Conservation (phyloP, 116 monocot genomes). For the Zostera marina region DNA sequence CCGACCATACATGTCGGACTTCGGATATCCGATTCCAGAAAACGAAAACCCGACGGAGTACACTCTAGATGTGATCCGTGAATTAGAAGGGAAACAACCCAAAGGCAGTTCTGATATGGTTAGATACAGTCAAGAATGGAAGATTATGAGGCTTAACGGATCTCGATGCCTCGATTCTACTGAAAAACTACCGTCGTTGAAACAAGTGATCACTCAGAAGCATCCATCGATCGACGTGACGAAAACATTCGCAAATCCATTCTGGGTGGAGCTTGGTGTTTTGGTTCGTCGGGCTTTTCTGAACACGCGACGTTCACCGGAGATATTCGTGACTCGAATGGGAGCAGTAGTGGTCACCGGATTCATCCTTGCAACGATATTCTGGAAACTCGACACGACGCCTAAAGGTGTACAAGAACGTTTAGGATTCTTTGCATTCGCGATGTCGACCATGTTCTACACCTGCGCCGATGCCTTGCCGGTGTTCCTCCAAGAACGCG, state of each 20-base stretch:
- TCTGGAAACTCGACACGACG: constrained; percentile 45
- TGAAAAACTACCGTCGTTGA: constrained; percentile 15
- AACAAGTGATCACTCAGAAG: constrained; percentile 51
- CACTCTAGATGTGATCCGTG: constrained; percentile 67
- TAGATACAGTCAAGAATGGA: constrained; percentile 26
- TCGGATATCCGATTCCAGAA: constrained; percentile 56
- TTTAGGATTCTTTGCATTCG: constrained; percentile 67
- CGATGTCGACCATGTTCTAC: constrained; percentile 88
- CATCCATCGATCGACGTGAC: not conserved
- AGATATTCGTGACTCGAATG: constrained; percentile 44
- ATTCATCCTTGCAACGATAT: constrained; percentile 56
- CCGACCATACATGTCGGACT: constrained; percentile 14
- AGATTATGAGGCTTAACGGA: not conserved
- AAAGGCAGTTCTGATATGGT: constrained; percentile 20
- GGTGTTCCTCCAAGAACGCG: constrained; percentile 69
- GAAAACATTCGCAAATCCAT: constrained; percentile 49
- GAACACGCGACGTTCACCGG: constrained; percentile 48
- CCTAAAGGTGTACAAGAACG: constrained; percentile 59
- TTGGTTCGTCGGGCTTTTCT: constrained; percentile 29
- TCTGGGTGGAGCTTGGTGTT: constrained; percentile 43
- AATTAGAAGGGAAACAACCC: constrained; percentile 27
- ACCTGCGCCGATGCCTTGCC: constrained; percentile 84
- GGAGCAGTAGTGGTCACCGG: constrained; percentile 50
- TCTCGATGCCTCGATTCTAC: too few relatives aligned
- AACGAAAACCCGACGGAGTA: constrained; percentile 68